Conservation (phyloP, 139 green algal genomes). For the Monoraphidium neglectum region DNA sequence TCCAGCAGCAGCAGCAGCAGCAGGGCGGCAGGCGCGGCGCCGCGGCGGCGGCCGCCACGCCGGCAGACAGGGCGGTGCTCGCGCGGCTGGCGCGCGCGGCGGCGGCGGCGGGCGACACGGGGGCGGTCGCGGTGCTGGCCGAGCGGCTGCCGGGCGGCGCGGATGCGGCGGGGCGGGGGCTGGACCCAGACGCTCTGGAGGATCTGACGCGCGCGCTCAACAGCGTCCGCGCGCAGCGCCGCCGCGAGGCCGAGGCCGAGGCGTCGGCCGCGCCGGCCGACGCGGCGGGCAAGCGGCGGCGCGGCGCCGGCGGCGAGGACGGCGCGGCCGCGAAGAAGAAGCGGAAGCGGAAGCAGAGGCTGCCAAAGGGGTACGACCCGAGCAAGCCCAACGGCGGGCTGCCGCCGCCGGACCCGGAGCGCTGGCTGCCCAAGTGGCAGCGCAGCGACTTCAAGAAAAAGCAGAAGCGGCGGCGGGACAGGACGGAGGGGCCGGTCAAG, state of each 20-base stretch:
- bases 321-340: constrained; percentile 35
- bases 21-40: background rate
- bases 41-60: background rate
- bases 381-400: constrained; percentile 70
- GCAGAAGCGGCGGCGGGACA: constrained; percentile 50
- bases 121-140: constrained; percentile 24
- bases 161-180: background rate
- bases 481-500: constrained; percentile 55
- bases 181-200: constrained; percentile 67
- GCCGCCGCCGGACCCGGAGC: constrained; percentile 88
- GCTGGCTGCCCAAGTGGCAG: constrained; percentile 96
- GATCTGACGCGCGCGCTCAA: constrained; percentile 4
- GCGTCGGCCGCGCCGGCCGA: background rate
- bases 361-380: constrained; percentile 89
- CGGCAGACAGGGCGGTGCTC: constrained; percentile 23
- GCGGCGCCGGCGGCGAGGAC: constrained; percentile 6
- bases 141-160: constrained; percentile 28
- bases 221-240: constrained; percentile 1
- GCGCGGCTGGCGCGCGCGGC: constrained; percentile 44
- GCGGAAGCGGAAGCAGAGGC: constrained; percentile 64
- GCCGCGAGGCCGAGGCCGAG: background rate
- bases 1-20: constrained; percentile 11
- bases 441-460: constrained; percentile 80
- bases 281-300: background rate
- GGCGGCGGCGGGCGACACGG: constrained; percentile 35